Conservation (phyloP, 164 flowering plant species). For the Aristolochia fimbriata region DNA sequence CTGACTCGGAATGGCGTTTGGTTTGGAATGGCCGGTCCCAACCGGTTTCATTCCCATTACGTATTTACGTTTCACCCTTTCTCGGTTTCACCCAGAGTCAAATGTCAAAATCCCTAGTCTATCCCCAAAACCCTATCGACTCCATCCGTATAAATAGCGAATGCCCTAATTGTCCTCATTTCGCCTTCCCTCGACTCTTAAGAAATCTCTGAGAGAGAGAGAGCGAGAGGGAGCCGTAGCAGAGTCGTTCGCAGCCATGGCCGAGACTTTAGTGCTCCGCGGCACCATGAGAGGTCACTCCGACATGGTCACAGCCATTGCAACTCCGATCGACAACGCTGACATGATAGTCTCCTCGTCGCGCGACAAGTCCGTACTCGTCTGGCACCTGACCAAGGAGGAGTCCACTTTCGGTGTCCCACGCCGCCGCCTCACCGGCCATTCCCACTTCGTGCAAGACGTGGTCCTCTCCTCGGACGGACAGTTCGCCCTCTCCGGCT, state of each 20-base stretch:
- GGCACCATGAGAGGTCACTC: slow-evolving; percentile 79
- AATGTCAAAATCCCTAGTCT: background rate
- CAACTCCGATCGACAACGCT: slow-evolving; percentile 79
- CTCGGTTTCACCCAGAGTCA: background rate
- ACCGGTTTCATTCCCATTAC: too few relatives aligned
- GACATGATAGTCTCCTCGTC: slow-evolving; percentile 82
- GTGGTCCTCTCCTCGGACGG: slow-evolving; percentile 90
- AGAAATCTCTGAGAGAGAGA: background rate
- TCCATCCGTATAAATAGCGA: background rate
- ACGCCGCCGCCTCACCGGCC: slow-evolving; percentile 77
- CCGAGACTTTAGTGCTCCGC: slow-evolving; percentile 39
- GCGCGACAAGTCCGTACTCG: slow-evolving; percentile 75
- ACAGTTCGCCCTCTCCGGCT: slow-evolving; percentile 82
- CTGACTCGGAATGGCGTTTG: too few relatives aligned
- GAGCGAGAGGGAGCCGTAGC: slow-evolving; percentile 5
- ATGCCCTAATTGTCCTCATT: background rate
- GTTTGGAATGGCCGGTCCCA: too few relatives aligned
- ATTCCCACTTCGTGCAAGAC: slow-evolving; percentile 89
- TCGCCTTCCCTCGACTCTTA: background rate
- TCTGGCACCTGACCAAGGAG: slow-evolving; percentile 74
- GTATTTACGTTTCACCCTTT: too few relatives aligned
- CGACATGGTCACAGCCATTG: slow-evolving; percentile 87
- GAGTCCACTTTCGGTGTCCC: slow-evolving; percentile 53
- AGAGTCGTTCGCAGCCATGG: slow-evolving; percentile 18
- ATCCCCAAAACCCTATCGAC: slow-evolving; percentile 3